Base-by-base conservation (phyloP, 1,284 basidiomycete species). In the Sporisorium exsertum region DNA sequence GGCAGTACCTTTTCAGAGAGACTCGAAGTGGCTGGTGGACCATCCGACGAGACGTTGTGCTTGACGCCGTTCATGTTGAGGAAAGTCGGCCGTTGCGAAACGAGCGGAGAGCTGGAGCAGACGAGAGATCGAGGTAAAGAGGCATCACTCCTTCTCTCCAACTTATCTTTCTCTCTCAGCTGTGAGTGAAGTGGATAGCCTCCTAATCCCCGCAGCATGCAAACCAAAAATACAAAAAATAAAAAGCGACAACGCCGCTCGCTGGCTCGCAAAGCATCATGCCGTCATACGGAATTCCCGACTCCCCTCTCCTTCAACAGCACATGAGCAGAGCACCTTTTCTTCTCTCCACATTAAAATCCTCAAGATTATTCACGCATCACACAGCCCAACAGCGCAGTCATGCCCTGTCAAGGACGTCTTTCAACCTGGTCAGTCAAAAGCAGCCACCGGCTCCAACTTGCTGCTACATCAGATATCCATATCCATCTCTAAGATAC, bases 21-120 rank as follows among this genome's bases (percentile, higher is more conserved):
- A 22, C 32, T 52, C 2, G 51, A 26, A 32, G 66, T 63, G 43
- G 50, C 15, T 2, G 72, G 57, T 6, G 59, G 33, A 43, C 6
- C 22, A 49, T 2, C 22, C 13, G 45, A 46, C 22, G 61, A 15
- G 9, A 27, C 5, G 40, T 70, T 64, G 58, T 60, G 56, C 43
- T 59, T 63, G 59, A 71, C 57, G 32, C 73, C 73, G 52, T 76
- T 72, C 73, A 76, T 76, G 18, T 15, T 64, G 24, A 27, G 46
- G 26, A 18, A 27, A 10, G 24, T 20, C 47, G n/a, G n/a, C n/a
- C n/a, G n/a, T n/a, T n/a, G n/a, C n/a, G n/a, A n/a, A n/a, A 7
- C 12, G 45, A 47, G 47, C 47, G 9, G 47, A n/a, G n/a, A n/a
- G n/a, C n/a, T n/a, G n/a, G n/a, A n/a, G n/a, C n/a, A n/a, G n/a